Evolutionary conservation across 257 asterid genomes (phyloP).

Genomic region (Forsythia suspensa): DNA sequence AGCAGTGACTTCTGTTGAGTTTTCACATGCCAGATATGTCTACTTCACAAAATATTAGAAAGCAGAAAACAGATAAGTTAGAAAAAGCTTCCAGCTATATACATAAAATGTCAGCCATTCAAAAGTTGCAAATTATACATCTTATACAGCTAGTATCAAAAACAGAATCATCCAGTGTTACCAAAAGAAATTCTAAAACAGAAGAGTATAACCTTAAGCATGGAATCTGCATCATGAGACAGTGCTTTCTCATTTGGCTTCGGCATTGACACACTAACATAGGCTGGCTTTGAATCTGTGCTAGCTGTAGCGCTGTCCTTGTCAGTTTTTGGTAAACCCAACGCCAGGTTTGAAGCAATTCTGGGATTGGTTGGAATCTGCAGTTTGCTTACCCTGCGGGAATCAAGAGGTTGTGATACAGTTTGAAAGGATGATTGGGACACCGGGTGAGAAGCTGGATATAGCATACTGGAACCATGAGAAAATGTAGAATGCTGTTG

Average conservation of each 20-base stretch:
- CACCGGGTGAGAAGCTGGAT: conserved; percentile 57
- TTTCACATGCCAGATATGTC: not conserved
- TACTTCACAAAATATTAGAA: not conserved
- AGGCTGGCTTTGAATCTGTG: conserved; percentile 67
- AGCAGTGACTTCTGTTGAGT: not conserved
- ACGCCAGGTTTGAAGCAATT: conserved; percentile 71
- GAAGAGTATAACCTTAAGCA: conserved; percentile 61
- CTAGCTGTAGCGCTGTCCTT: conserved; percentile 50
- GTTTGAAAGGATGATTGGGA: conserved; percentile 66
- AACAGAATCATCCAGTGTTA: conserved; percentile 1
- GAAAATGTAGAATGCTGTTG: conserved; percentile 53
- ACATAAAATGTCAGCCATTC: not conserved
- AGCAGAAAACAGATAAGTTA: not conserved
- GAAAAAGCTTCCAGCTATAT: not conserved
- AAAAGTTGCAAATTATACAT: not conserved
- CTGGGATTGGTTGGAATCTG: conserved; percentile 98
- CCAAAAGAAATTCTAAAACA: not conserved
- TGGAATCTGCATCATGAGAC: conserved; percentile 55
- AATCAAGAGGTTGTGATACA: conserved; percentile 53
- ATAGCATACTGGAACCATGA: conserved; percentile 47
- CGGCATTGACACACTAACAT: conserved; percentile 66
- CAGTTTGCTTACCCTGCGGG: conserved; percentile 60
- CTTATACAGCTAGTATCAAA: not conserved
- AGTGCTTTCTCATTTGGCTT: conserved; percentile 52
- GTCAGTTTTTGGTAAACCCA: conserved; percentile 53